Percentiles rank a stretch among this genome's conserved stretches.
Conservation (phyloP, 352 stramenopile genomes). For the Phytophthora sojae region DNA sequence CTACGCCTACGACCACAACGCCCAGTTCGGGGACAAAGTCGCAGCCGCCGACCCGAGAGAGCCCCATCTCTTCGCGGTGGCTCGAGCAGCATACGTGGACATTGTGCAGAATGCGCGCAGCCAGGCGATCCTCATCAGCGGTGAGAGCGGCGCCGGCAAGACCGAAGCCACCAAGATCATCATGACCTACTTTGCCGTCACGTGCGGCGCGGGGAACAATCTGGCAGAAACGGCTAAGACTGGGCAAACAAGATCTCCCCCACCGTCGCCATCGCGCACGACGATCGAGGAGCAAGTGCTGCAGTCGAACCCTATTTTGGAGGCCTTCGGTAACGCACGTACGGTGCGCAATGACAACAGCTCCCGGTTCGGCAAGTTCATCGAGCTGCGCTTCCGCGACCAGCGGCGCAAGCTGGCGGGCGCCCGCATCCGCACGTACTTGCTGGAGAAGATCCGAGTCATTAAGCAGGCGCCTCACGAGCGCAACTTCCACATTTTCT, state of each 20-base stretch:
- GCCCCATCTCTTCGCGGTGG: conserved; percentile 84
- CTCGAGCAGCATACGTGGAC: conserved; percentile 72
- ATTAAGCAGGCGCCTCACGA: conserved; percentile 80
- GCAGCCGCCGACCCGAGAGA: conserved; percentile 18
- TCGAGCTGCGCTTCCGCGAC: conserved; percentile 83
- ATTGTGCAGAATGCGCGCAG: conserved; percentile 73
- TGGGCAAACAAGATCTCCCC: conserved; percentile 27
- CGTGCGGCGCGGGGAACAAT: conserved; percentile 48
- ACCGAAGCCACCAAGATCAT: conserved; percentile 93
- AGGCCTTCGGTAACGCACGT: conserved; percentile 90
- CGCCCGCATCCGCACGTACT: conserved; percentile 90
- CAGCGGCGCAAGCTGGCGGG: conserved; percentile 54
- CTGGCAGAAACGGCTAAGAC: conserved; percentile 18
- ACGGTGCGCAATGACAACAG: conserved; percentile 92
- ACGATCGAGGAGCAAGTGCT: conserved; percentile 89
- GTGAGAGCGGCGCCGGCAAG: conserved; percentile 88
- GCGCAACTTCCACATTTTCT: conserved; percentile 92
- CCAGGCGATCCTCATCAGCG: conserved; percentile 89
- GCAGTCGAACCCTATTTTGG: conserved; percentile 91
- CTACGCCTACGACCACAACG: conserved; percentile 50
- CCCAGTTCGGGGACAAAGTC: conserved; percentile 19
- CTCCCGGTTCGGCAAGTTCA: conserved; percentile 93
- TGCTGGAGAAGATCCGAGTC: conserved; percentile 95
- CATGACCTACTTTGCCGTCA: conserved; percentile 89
- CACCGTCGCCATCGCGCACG: conserved; percentile 19